A percentile compares a stretch with the other conserved stretches of the same genome.
phyloP scores from a whole-genome alignment of 2,329 filamentous ascomycete species.

The Verticillium longisporum region DNA sequence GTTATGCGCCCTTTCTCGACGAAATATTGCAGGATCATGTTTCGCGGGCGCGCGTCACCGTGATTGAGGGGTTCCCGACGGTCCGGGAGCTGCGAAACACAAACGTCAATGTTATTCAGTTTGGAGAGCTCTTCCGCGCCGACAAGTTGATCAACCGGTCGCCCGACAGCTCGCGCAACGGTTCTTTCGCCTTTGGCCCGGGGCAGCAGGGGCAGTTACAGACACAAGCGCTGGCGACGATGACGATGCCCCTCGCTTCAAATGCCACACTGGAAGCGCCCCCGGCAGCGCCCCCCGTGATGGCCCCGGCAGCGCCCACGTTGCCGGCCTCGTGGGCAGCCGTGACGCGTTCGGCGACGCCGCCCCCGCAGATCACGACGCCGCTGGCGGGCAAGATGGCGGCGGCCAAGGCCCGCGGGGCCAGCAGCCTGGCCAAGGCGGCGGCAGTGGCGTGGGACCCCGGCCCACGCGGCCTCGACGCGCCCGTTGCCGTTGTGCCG shows the following conservation, averaged over 20 bases:
- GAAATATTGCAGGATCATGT: slow-evolving; percentile 40
- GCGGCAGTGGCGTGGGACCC: slow-evolving; percentile 40
- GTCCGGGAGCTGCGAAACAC: slow-evolving; percentile 42
- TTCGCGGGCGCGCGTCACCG: slow-evolving; percentile 36
- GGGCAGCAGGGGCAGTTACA: too few species aligned
- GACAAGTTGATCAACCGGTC: slow-evolving; percentile 38
- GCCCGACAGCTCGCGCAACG: background rate
- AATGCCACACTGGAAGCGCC: slow-evolving; percentile 11
- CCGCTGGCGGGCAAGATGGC: slow-evolving; percentile 27
- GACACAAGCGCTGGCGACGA: too few species aligned
- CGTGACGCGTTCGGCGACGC: slow-evolving; percentile 31
- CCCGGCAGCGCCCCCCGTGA: too few species aligned
- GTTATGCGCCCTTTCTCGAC: slow-evolving; percentile 53
- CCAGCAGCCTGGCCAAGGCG: too few species aligned
- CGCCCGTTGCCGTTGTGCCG: slow-evolving; percentile 38
- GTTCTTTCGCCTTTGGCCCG: background rate
- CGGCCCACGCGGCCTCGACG: slow-evolving; percentile 46
- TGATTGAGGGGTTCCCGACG: slow-evolving; percentile 47
- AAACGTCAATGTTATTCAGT: slow-evolving; percentile 38
- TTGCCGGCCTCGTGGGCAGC: slow-evolving; percentile 35
- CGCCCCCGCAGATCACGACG: slow-evolving; percentile 35
- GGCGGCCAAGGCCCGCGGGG: background rate
- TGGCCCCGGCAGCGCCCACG: too few species aligned
- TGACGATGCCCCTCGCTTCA: background rate
- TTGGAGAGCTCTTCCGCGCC: slow-evolving; percentile 41